Conservation (phyloP, 2,329 filamentous ascomycete genomes). For the Ophiocordyceps camponoti-saundersi region DNA sequence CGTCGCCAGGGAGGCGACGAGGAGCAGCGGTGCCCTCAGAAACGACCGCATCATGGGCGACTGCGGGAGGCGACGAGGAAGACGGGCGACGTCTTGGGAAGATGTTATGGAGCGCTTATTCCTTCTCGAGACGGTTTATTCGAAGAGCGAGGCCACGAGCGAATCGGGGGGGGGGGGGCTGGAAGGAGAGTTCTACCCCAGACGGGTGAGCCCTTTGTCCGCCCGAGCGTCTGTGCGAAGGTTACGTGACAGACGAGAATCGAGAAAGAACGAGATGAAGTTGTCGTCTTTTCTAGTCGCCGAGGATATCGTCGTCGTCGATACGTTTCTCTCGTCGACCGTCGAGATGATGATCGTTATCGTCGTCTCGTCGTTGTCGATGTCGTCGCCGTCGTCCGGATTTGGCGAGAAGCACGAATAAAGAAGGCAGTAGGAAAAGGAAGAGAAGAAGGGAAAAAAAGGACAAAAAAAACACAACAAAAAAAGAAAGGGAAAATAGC, state of each 20-base stretch:
- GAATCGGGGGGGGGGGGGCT: not conserved
- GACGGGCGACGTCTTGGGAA: not conserved
- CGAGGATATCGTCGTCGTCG: too few relatives aligned
- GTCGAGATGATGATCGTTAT: not conserved
- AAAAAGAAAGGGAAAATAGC: not conserved
- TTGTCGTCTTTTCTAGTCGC: too few relatives aligned
- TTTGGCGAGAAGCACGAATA: not conserved
- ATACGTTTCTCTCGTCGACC: too few relatives aligned
- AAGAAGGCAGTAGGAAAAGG: not conserved
- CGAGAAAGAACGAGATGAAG: not conserved
- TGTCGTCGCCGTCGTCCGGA: not conserved
- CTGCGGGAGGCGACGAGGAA: not conserved
- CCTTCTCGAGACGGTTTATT: not conserved
- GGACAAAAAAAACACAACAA: not conserved
- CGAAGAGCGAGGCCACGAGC: not conserved
- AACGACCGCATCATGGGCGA: slow-evolving; percentile 28
- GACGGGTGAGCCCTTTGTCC: not conserved
- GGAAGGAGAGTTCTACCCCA: not conserved
- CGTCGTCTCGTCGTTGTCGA: not conserved
- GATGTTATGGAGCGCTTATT: not conserved
- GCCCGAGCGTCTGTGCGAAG: not conserved
- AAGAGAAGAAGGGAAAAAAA: not conserved
- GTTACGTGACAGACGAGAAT: not conserved
- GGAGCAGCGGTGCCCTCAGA: slow-evolving; percentile 24
- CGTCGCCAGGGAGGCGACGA: slow-evolving; percentile 26